These are phyloP conservation scores for Coemansia sp. DNA, from an alignment of 192 early-diverging fungal genomes.

Conservation along the genomic window DNA sequence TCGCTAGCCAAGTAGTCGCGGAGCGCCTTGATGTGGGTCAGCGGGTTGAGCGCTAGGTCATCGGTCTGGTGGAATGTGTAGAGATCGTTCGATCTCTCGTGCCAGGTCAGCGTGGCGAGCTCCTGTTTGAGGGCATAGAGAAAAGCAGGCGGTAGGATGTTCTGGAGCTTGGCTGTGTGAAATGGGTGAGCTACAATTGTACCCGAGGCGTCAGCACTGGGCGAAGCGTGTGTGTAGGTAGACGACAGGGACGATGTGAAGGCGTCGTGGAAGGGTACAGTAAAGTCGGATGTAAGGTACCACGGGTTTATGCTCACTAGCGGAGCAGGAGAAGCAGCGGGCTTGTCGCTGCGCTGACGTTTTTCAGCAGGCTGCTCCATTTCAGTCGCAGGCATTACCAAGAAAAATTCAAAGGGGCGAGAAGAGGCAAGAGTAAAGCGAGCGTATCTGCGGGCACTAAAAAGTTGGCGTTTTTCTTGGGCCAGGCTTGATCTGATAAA, in stretches of 20 bases:
- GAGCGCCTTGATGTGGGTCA: constrained; percentile 50
- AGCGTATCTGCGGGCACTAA: background rate
- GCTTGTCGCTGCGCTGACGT: constrained; percentile 14
- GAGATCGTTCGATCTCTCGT: constrained; percentile 62
- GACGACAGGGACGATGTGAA: constrained; percentile 9
- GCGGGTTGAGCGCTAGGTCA: constrained; percentile 55
- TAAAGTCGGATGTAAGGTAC: constrained; percentile 28
- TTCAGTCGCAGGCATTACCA: background rate
- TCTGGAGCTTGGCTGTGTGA: constrained; percentile 28
- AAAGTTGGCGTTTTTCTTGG: background rate
- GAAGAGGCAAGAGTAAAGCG: no score
- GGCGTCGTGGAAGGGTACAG: constrained; percentile 10
- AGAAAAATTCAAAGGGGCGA: no score
- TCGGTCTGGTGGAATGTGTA: constrained; percentile 70
- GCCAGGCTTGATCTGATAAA: background rate
- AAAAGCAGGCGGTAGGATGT: constrained; percentile 17
- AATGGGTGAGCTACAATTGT: constrained; percentile 27
- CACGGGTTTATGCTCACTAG: constrained; percentile 17
- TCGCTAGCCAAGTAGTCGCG: constrained; percentile 60
- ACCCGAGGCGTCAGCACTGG: constrained; percentile 3
- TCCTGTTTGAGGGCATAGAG: constrained; percentile 23
- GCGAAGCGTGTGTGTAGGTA: background rate
- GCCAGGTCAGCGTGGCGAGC: constrained; percentile 28
- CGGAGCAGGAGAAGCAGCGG: background rate
- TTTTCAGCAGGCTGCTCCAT: constrained; percentile 18